phyloP scores from a whole-genome alignment of 805 yeast genomes.

The Lipomyces orientalis region DNA sequence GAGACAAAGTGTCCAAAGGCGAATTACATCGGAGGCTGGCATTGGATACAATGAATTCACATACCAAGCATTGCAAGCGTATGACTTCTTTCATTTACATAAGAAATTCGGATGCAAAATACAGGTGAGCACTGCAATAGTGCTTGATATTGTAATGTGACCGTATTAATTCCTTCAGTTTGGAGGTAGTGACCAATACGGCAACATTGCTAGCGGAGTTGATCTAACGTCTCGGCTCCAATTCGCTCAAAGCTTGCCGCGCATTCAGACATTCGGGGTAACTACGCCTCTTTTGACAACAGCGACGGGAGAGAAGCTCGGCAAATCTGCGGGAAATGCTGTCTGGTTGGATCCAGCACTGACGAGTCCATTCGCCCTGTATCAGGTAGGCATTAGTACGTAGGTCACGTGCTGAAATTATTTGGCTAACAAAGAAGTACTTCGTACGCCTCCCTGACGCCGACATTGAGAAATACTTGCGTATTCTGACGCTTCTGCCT shows the following conservation, averaged over 20 bases:
- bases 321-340: slow-evolving; percentile 97
- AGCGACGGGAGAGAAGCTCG: slow-evolving; percentile 89
- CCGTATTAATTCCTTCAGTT: slow-evolving; percentile 26
- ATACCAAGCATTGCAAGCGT: slow-evolving; percentile 91
- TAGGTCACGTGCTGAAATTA: background rate
- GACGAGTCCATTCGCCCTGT: slow-evolving; percentile 80
- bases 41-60: slow-evolving; percentile 93
- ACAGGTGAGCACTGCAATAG: slow-evolving; percentile 55
- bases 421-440: slow-evolving; percentile 39
- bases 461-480: slow-evolving; percentile 70
- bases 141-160: too few relatives aligned
- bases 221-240: slow-evolving; percentile 75
- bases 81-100: slow-evolving; percentile 84
- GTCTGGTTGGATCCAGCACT: slow-evolving; percentile 77
- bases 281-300: slow-evolving; percentile 92
- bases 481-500: slow-evolving; percentile 81
- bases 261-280: slow-evolving; percentile 63
- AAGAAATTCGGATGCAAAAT: slow-evolving; percentile 62
- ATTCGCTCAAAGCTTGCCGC: slow-evolving; percentile 32
- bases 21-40: slow-evolving; percentile 73
- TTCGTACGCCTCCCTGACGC: slow-evolving; percentile 80
- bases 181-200: slow-evolving; percentile 99
- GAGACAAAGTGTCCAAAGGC: slow-evolving; percentile 80
- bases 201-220: slow-evolving; percentile 94
- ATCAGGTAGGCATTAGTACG: slow-evolving; percentile 54